Evolutionary conservation across 2,329 filamentous ascomycete species (phyloP).

Genomic region (Aspergillus tubingensis): DNA sequence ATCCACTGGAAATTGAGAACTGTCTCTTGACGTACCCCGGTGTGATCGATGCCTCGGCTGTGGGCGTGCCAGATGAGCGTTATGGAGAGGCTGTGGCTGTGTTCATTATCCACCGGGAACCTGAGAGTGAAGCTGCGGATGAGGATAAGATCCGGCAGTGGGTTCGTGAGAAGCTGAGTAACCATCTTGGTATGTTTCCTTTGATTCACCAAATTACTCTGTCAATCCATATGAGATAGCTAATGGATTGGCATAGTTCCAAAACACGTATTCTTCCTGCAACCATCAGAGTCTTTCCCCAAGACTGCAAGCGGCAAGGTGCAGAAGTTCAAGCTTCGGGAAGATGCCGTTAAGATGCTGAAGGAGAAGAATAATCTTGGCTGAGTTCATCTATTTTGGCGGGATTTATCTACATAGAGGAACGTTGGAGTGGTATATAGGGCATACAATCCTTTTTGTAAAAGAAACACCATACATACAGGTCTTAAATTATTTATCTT

Average conservation of each 20-base stretch:
- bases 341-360: slow-evolving; percentile 59
- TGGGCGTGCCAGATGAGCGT: slow-evolving; percentile 76
- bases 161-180: slow-evolving; percentile 70
- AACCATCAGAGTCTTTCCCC: slow-evolving; percentile 65
- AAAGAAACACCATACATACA: too few species aligned
- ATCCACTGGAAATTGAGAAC: slow-evolving; percentile 90
- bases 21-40: slow-evolving; percentile 72
- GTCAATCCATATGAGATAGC: neutral
- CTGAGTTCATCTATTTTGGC: neutral
- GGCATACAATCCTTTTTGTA: too few species aligned
- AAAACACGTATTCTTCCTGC: slow-evolving; percentile 83
- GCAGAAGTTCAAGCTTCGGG: slow-evolving; percentile 84
- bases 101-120: slow-evolving; percentile 66
- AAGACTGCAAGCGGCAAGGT: slow-evolving; percentile 98
- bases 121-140: slow-evolving; percentile 43
- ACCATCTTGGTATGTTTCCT: slow-evolving; percentile 61
- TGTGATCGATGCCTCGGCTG: slow-evolving; percentile 76
- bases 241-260: slow-evolving; percentile 57
- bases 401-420: too few species aligned
- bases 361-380: slow-evolving; percentile 26
- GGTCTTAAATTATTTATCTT: too few species aligned
- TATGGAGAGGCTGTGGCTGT: slow-evolving; percentile 87
- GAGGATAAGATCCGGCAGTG: slow-evolving; percentile 66
- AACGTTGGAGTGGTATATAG: too few species aligned
- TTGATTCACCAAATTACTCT: neutral